Base-by-base conservation (phyloP, 2,329 filamentous ascomycete species). In the Lachnellula occidentalis region DNA sequence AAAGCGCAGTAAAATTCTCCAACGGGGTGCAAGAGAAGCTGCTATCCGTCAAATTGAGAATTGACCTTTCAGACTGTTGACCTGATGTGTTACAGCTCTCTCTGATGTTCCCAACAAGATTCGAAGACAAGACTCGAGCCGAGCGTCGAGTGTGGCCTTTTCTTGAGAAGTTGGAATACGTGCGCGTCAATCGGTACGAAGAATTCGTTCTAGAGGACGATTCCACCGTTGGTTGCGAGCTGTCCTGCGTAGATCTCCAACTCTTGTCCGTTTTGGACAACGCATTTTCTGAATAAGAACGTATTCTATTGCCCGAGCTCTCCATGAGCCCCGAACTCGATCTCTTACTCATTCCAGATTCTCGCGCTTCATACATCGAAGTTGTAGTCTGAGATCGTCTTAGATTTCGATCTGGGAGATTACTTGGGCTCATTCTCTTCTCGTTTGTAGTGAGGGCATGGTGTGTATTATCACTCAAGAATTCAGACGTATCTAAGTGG, bases 121-220 rank as follows among this genome's bases (percentile, higher is more conserved):
- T 57, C 11, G 49, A 15, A 11, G 56, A 50, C 9, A 49, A 34
- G 2, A 61, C 17, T 31, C 57, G 56, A 22, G 60, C 58, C 31
- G 62, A 64, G 5, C 57, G 52, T 51, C 59, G 52, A 8, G 48
- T 57, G 36, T 66, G 62, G 2, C 64, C 64, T 53, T 66, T 66
- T 19, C 61, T 54, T 8, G 64, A 66, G 48, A 63, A 66, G 22
- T 63, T 66, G 7, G 66, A 68, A 52, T 66, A 67, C 12, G 59
- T 65, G 9, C 64, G 49, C 12, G 53, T 55, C 8, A 64, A 34
- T 14, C 52, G 50, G 9, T 58, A 49, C 3, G 50, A 50, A n/a
- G 62, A 65, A 34, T 56, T 54, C 24, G 59, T 64, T 39, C 50
- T 52, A 11, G 63, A 64, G 14, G 54, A 58, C 34, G 27, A 31